Evolutionary conservation across 495 filamentous ascomycete genomes (phyloP).

Genomic region (Haplographium delicatum): DNA sequence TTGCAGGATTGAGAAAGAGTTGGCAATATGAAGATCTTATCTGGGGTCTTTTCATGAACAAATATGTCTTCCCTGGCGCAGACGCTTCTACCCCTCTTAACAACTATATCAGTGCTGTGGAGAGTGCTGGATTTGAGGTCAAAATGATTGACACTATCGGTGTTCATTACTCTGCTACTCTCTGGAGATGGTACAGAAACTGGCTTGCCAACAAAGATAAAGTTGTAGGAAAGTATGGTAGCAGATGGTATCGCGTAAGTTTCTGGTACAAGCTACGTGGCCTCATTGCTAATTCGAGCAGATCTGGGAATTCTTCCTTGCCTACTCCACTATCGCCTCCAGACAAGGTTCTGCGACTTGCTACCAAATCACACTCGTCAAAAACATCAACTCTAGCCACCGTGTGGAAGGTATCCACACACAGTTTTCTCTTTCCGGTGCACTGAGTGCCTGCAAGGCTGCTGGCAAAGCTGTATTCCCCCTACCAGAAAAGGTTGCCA

Average conservation of each 20-base stretch:
- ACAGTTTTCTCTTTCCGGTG: constrained; percentile 72
- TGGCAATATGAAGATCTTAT: constrained; percentile 90
- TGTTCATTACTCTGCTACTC: constrained; percentile 93
- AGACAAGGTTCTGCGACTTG: constrained; percentile 91
- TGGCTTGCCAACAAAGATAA: constrained; percentile 96
- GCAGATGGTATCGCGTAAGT: constrained; percentile 91
- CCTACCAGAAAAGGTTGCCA: neutral
- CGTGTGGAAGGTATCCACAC: constrained; percentile 77
- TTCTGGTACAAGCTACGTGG: neutral
- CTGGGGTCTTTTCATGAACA: constrained; percentile 91
- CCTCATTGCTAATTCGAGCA: constrained; percentile 31
- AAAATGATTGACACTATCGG: constrained; percentile 81
- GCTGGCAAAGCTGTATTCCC: constrained; percentile 39
- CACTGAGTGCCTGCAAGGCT: constrained; percentile 42
- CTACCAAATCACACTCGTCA: constrained; percentile 92
- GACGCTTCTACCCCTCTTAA: constrained; percentile 79
- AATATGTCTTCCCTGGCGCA: constrained; percentile 85
- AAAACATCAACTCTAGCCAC: constrained; percentile 97
- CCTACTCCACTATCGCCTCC: constrained; percentile 86
- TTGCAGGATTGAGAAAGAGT: constrained; percentile 70
- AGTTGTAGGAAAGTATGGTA: constrained; percentile 91
- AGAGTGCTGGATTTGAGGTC: constrained; percentile 73
- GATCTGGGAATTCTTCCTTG: constrained; percentile 99
- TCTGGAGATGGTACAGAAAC: constrained; percentile 99
- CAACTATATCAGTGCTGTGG: constrained; percentile 62